Percentiles rank a stretch among this genome's conserved stretches.
Evolutionary conservation across 2,329 filamentous ascomycete species (phyloP).

Genomic region (Aspergillus ochraceus): DNA sequence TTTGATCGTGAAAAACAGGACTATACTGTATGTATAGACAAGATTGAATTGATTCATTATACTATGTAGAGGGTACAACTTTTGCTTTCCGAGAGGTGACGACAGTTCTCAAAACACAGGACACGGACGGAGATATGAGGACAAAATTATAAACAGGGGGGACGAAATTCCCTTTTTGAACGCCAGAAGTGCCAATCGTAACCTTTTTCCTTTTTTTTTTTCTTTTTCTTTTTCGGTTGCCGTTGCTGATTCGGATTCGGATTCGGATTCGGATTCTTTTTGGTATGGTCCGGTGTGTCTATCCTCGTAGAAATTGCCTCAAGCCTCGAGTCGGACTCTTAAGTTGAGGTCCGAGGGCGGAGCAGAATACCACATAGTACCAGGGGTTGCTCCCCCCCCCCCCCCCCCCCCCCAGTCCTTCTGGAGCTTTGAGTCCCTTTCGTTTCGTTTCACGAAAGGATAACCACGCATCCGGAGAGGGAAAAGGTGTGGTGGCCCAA

Average conservation of each 20-base stretch:
- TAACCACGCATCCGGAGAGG: slow-evolving; percentile 1
- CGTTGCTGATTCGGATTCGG: too few relatives aligned
- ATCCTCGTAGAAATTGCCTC: neutral
- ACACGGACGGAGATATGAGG: neutral
- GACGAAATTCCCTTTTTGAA: neutral
- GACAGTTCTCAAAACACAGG: too few relatives aligned
- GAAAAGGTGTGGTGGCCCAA: neutral
- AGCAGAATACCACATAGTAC: neutral
- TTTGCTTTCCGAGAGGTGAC: neutral
- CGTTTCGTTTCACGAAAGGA: neutral
- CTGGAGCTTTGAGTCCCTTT: neutral
- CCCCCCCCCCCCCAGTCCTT: neutral
- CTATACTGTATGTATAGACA: too few relatives aligned
- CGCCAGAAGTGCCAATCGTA: neutral
- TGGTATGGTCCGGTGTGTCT: neutral
- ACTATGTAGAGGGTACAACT: neutral
- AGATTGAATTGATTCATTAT: neutral
- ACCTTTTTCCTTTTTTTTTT: neutral
- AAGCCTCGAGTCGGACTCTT: neutral
- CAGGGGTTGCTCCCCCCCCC: neutral
- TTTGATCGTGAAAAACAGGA: too few relatives aligned
- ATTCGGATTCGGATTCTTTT: neutral
- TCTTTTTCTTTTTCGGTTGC: too few relatives aligned
- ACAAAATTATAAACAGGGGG: neutral
- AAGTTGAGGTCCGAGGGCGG: neutral